A percentile compares a stretch with the other conserved stretches of the same genome.
These are phyloP conservation scores for Ilyonectria destructans DNA, from an alignment of 2,329 filamentous ascomycete species.

Conservation along the genomic window DNA sequence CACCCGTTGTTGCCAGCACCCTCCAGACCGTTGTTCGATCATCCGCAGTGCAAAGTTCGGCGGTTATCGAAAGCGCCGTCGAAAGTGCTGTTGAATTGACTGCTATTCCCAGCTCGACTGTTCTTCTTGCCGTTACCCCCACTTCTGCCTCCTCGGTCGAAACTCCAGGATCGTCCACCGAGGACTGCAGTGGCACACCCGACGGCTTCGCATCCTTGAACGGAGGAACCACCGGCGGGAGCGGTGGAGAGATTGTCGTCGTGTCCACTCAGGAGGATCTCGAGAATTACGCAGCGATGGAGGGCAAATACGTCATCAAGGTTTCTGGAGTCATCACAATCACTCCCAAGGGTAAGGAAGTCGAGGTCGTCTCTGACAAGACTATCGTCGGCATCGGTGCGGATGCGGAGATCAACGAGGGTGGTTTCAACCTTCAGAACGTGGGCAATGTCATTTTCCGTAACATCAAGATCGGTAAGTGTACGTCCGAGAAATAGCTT, in stretches of 20 bases:
- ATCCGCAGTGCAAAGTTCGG: not conserved
- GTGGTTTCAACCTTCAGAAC: constrained; percentile 42
- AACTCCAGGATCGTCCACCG: not conserved
- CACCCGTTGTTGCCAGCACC: not conserved
- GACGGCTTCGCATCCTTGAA: constrained; percentile 47
- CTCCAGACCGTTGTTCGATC: not conserved
- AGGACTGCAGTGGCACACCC: constrained; percentile 37
- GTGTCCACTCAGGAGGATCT: constrained; percentile 44
- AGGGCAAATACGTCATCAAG: constrained; percentile 46
- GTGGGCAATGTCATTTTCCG: constrained; percentile 46
- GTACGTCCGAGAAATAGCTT: not conserved
- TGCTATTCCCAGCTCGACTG: not conserved
- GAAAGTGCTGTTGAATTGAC: not conserved
- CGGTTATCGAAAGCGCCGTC: not conserved
- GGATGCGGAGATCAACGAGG: constrained; percentile 43
- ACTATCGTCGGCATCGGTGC: constrained; percentile 47
- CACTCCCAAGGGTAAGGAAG: constrained; percentile 42
- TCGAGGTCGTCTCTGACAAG: constrained; percentile 44
- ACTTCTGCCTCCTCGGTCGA: not conserved
- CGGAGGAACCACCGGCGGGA: constrained; percentile 46
- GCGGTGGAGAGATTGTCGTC: constrained; percentile 39
- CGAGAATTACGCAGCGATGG: constrained; percentile 40
- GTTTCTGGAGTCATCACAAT: constrained; percentile 45
- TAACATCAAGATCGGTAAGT: constrained; percentile 44
- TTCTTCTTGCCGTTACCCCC: not conserved